Evolutionary conservation across 805 yeast species (phyloP).

Genomic region (Pichia sporocuriosa): DNA sequence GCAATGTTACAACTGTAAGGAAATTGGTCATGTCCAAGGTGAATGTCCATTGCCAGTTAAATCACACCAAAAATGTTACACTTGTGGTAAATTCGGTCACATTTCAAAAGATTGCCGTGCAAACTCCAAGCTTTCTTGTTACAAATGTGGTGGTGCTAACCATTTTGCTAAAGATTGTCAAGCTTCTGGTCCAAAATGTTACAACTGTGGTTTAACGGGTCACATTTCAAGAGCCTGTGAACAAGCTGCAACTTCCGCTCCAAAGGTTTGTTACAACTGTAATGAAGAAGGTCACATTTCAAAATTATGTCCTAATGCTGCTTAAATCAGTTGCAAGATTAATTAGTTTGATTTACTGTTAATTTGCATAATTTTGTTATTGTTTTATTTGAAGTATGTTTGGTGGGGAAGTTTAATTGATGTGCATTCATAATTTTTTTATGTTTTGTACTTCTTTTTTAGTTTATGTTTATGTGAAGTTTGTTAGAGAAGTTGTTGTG

Average conservation of each 20-base stretch:
- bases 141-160: slow-evolving; percentile 90
- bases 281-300: slow-evolving; percentile 84
- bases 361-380: background rate
- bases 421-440: background rate
- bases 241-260: slow-evolving; percentile 33
- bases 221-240: slow-evolving; percentile 84
- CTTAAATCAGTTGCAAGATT: too few relatives aligned
- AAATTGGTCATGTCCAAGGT: slow-evolving; percentile 79
- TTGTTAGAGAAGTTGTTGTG: slow-evolving; percentile 4
- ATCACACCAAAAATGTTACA: slow-evolving; percentile 66
- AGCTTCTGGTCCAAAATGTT: slow-evolving; percentile 63
- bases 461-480: background rate
- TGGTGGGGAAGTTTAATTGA: background rate
- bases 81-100: slow-evolving; percentile 74
- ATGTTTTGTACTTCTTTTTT: too few relatives aligned
- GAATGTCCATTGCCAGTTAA: slow-evolving; percentile 67
- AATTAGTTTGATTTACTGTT: too few relatives aligned
- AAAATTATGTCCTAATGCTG: slow-evolving; percentile 48
- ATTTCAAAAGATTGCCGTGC: slow-evolving; percentile 65
- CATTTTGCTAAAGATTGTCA: slow-evolving; percentile 90
- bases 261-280: slow-evolving; percentile 67
- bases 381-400: background rate
- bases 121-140: slow-evolving; percentile 50
- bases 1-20: slow-evolving; percentile 92
- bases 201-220: slow-evolving; percentile 86